phyloP scores from a whole-genome alignment of 148 eudicot genomes.

The Chenopodium berlandieri region DNA sequence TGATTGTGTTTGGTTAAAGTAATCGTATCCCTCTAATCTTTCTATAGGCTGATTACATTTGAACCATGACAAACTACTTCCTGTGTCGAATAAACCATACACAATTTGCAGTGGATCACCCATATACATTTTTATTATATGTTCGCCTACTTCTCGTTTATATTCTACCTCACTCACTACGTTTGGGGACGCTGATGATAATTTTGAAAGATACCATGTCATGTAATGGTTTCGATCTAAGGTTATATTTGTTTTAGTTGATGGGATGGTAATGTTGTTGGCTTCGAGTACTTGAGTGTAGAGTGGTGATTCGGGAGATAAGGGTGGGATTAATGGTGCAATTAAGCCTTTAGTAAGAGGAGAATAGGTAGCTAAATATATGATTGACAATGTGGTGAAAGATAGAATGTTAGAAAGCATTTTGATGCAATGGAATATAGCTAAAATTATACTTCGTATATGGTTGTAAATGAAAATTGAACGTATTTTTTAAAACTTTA shows the following conservation, averaged over 20 bases:
- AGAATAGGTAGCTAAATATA: no score
- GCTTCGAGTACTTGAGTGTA: conserved; percentile 14
- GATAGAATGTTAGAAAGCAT: no score
- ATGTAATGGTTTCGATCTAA: conserved; percentile 7
- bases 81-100: conserved; percentile 13
- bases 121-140: not conserved
- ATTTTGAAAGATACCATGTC: conserved; percentile 12
- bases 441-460: no score
- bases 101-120: not conserved
- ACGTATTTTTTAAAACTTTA: no score
- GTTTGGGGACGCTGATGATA: not conserved
- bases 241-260: not conserved
- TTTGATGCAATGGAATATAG: no score
- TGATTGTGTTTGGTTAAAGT: not conserved
- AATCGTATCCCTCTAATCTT: not conserved
- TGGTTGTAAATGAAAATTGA: no score
- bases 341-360: conserved; percentile 3
- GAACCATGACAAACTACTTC: conserved; percentile 4
- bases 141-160: not conserved
- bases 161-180: not conserved
- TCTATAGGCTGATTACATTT: not conserved
- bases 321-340: conserved; percentile 21
- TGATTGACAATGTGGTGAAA: no score
- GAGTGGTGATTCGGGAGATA: conserved; percentile 20
- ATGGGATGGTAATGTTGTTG: conserved; percentile 12